Percentiles rank a stretch among this genome's conserved stretches.
These are phyloP conservation scores for Thelephora terrestris DNA, from an alignment of 1,284 basidiomycete species.

Conservation along the genomic window DNA sequence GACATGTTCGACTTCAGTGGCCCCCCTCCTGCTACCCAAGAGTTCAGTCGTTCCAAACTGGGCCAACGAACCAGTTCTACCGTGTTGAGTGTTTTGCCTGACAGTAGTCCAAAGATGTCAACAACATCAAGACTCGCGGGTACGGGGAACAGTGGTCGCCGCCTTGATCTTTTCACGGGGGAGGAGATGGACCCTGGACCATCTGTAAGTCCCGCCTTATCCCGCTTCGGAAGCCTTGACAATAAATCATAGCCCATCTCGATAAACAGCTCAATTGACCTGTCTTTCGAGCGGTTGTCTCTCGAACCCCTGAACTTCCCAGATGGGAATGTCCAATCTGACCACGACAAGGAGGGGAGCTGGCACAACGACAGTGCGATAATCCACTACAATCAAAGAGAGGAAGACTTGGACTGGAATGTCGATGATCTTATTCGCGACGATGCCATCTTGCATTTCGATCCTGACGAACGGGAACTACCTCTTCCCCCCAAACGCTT, in stretches of 20 bases:
- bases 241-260: background rate
- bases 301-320: slow-evolving; percentile 6
- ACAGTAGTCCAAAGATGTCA: background rate
- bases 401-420: slow-evolving; percentile 11
- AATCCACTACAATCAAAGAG: slow-evolving; percentile 7
- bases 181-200: background rate
- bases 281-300: background rate
- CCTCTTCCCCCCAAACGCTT: background rate
- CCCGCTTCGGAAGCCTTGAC: background rate
- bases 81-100: background rate
- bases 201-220: background rate
- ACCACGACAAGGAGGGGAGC: background rate
- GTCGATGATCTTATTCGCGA: slow-evolving; percentile 23
- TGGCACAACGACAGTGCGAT: background rate
- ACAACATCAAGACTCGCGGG: slow-evolving; percentile 1
- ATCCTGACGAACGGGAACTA: slow-evolving; percentile 14
- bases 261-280: slow-evolving; percentile 5
- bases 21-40: slow-evolving; percentile 28
- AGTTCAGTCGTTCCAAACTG: slow-evolving; percentile 25
- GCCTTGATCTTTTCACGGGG: background rate
- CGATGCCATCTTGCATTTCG: slow-evolving; percentile 29
- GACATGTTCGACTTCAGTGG: background rate
- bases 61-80: background rate
- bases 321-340: background rate
- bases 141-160: background rate